phyloP scores from a whole-genome alignment of 2,329 filamentous ascomycete species.

The Cryphonectria japonica region DNA sequence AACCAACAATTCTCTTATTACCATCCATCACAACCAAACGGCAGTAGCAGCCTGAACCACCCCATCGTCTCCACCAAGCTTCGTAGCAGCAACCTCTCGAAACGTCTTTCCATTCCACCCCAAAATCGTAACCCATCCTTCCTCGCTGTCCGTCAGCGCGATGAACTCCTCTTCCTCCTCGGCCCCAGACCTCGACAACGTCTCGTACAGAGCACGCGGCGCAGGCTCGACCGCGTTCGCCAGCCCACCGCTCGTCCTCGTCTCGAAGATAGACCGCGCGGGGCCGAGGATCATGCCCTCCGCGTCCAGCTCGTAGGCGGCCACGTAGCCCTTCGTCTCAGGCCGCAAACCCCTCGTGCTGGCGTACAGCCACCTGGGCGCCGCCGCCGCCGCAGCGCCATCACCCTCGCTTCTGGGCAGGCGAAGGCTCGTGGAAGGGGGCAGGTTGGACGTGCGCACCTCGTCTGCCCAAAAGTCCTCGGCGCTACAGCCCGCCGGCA shows the following conservation, averaged over 20 bases:
- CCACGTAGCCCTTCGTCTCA: conserved; percentile 30
- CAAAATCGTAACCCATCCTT: conserved; percentile 28
- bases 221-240: conserved; percentile 33
- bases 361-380: conserved; percentile 29
- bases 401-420: neutral
- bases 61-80: conserved; percentile 14
- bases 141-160: conserved; percentile 30
- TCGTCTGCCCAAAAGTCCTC: conserved; percentile 31
- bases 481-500: conserved; percentile 13
- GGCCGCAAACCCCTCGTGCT: conserved; percentile 28
- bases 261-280: conserved; percentile 30
- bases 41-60: conserved; percentile 24
- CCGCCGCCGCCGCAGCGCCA: neutral
- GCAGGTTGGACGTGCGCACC: conserved; percentile 28
- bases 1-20: neutral
- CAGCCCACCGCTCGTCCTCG: conserved; percentile 30
- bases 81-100: conserved; percentile 23
- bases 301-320: conserved; percentile 26
- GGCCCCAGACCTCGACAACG: neutral
- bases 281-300: conserved; percentile 26
- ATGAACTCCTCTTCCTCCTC: conserved; percentile 26
- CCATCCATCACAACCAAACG: conserved; percentile 43
- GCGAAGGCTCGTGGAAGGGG: neutral
- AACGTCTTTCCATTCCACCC: conserved; percentile 32
- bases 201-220: conserved; percentile 19